Percentiles rank a stretch among this genome's conserved stretches.
These are phyloP conservation scores for Ophiostoma novo-ulmi DNA, from an alignment of 2,329 filamentous ascomycete species.

Conservation along the genomic window DNA sequence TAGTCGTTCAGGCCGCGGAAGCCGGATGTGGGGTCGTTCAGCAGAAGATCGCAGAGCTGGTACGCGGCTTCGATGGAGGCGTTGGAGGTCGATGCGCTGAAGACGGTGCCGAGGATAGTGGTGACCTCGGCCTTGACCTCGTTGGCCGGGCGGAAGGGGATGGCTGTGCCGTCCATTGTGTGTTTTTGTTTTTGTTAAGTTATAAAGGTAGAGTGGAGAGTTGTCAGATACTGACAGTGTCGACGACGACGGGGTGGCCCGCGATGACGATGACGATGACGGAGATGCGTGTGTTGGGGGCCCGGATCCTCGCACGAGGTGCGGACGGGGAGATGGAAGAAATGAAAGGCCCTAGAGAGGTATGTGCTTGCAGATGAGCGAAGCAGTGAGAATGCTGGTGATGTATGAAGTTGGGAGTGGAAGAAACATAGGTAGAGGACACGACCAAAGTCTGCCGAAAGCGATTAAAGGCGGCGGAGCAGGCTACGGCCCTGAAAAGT, in stretches of 20 bases:
- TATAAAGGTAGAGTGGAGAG: constrained; percentile 13
- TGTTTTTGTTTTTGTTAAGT: not conserved
- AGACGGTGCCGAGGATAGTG: constrained; percentile 60
- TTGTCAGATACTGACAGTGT: not conserved
- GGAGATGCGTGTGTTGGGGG: not conserved
- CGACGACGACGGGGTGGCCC: not conserved
- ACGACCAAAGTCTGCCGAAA: not conserved
- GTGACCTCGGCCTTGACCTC: constrained; percentile 55
- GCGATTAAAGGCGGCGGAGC: constrained; percentile 1
- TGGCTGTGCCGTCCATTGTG: constrained; percentile 26
- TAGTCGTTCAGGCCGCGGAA: constrained; percentile 50
- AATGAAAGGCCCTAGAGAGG: not conserved
- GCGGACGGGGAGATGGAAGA: constrained; percentile 4
- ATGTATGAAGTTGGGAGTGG: not conserved
- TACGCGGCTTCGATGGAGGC: constrained; percentile 62
- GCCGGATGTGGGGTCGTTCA: constrained; percentile 46
- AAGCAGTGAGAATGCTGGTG: not conserved
- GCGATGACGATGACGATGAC: not conserved
- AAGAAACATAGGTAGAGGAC: constrained; percentile 7
- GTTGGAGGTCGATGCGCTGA: constrained; percentile 63
- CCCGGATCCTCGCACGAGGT: constrained; percentile 16
- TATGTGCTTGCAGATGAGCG: not conserved
- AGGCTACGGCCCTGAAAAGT: constrained; percentile 13
- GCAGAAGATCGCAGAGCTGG: constrained; percentile 54
- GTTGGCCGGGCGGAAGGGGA: constrained; percentile 28